phyloP scores from a whole-genome alignment of 1,284 basidiomycete genomes.

The Fomitopsis betulina region DNA sequence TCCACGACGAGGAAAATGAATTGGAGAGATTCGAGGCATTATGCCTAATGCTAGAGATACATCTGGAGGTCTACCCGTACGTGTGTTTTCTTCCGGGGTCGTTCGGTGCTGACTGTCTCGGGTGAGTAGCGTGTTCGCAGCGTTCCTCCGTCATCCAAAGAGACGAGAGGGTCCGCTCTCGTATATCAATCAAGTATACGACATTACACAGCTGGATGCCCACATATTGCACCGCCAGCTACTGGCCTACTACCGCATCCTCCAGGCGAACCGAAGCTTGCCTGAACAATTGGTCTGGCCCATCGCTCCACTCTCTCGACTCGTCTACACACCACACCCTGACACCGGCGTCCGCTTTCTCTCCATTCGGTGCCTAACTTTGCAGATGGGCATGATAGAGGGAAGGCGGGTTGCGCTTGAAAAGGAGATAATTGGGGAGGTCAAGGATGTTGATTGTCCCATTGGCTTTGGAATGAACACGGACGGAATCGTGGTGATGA shows the following conservation, averaged over 20 bases:
- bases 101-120: neutral
- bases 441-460: conserved; percentile 51
- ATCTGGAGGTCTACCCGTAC: conserved; percentile 75
- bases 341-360: conserved; percentile 66
- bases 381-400: conserved; percentile 77
- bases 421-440: conserved; percentile 52
- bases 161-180: conserved; percentile 54
- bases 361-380: conserved; percentile 72
- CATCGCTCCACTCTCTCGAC: conserved; percentile 47
- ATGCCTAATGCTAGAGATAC: conserved; percentile 57
- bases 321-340: conserved; percentile 54
- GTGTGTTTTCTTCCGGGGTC: conserved; percentile 2
- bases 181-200: conserved; percentile 31
- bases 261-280: conserved; percentile 67
- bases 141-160: conserved; percentile 39
- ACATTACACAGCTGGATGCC: conserved; percentile 32
- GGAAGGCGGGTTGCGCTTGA: conserved; percentile 65
- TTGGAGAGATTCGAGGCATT: conserved; percentile 58
- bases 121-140: conserved; percentile 11
- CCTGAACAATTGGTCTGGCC: conserved; percentile 66
- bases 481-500: conserved; percentile 36
- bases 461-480: conserved; percentile 44
- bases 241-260: conserved; percentile 77
- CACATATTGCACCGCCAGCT: conserved; percentile 60
- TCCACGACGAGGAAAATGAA: conserved; percentile 42